Percentiles rank a stretch among this genome's conserved stretches.
Evolutionary conservation across 441 rosid genomes (phyloP).

Genomic region (Pelargonium cotyledonis): DNA sequence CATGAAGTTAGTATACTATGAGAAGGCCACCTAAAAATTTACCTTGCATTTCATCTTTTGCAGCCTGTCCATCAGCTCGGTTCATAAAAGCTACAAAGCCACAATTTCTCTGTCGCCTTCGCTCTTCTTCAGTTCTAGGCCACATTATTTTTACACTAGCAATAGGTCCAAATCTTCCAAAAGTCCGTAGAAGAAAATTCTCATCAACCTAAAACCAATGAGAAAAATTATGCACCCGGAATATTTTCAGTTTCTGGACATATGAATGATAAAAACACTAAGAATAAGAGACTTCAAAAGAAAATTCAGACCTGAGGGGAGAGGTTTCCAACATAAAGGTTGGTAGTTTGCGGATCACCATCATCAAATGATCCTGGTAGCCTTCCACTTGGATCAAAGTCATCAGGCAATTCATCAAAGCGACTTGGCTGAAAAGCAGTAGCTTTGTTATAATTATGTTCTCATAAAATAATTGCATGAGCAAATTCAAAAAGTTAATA

Average conservation of each 20-base stretch:
- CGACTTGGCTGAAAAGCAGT: conserved; percentile 70
- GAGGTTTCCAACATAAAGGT: conserved; percentile 96
- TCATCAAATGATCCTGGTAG: conserved; percentile 94
- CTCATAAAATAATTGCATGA: neutral
- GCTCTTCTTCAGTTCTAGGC: conserved; percentile 98
- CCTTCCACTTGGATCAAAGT: conserved; percentile 96
- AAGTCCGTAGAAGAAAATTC: conserved; percentile 93
- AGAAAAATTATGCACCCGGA: conserved; percentile 14
- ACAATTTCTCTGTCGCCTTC: conserved; percentile 86
- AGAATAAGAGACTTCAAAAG: conserved; percentile 14
- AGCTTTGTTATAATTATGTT: conserved; percentile 4
- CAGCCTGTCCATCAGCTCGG: conserved; percentile 98
- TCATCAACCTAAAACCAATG: conserved; percentile 73
- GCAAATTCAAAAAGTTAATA: neutral
- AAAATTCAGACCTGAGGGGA: conserved; percentile 65
- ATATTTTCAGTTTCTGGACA: conserved; percentile 9
- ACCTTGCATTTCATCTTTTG: conserved; percentile 99
- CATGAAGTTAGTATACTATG: conserved; percentile 1
- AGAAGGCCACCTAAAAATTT: conserved; percentile 6
- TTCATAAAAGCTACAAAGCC: conserved; percentile 99
- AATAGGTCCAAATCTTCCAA: conserved; percentile 99
- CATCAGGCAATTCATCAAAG: conserved; percentile 93
- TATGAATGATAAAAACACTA: neutral
- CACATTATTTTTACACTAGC: conserved; percentile 99
- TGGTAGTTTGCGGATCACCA: conserved; percentile 97